Evolutionary conservation across 73 alveolate genomes (phyloP).

Genomic region (Diophrys sp.): DNA sequence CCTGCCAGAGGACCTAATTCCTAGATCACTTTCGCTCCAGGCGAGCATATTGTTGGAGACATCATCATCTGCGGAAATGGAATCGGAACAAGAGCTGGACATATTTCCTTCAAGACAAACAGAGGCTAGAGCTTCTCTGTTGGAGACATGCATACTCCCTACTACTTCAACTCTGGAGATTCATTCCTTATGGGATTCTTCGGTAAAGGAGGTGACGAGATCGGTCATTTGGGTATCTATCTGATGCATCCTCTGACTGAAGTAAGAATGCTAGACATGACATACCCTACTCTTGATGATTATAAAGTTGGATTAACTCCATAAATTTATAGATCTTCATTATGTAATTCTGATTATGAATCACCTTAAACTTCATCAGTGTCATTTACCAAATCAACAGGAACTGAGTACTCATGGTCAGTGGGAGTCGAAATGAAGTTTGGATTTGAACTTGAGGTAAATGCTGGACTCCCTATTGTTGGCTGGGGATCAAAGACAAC

Average conservation of each 20-base stretch:
- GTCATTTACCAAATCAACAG: neutral
- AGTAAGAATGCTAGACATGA: neutral
- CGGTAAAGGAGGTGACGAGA: neutral
- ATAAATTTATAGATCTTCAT: neutral
- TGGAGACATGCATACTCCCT: neutral
- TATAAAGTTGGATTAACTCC: slow-evolving; percentile 1
- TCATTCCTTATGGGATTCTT: neutral
- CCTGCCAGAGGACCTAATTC: neutral
- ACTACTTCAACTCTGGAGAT: neutral
- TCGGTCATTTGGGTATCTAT: neutral
- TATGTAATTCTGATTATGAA: neutral
- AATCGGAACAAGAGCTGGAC: neutral
- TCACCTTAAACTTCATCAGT: neutral
- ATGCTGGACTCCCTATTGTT: neutral
- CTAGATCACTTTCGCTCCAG: neutral
- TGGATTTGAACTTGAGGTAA: neutral
- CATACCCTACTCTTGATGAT: neutral
- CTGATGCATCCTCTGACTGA: neutral
- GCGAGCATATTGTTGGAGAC: neutral
- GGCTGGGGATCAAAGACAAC: neutral
- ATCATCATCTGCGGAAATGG: neutral
- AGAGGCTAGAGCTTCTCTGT: neutral
- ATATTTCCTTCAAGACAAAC: neutral
- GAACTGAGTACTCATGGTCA: neutral
- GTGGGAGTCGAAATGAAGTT: neutral